Evolutionary conservation across 345 rosid species (phyloP).

Genomic region (Syzygium aromaticum): DNA sequence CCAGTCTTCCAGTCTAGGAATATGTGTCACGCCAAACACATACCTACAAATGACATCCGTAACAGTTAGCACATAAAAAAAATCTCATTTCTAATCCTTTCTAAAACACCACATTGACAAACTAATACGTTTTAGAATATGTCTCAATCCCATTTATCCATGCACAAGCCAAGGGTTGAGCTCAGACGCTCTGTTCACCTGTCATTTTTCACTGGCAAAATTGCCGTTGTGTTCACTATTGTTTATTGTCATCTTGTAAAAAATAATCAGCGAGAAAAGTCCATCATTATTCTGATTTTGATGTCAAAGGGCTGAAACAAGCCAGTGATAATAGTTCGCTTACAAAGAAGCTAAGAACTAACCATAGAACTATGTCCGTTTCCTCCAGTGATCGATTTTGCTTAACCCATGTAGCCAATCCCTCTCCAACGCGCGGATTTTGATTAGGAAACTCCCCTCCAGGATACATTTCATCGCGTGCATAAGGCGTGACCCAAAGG

Average conservation of each 20-base stretch:
- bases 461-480: conserved; percentile 52
- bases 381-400: conserved; percentile 60
- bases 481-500: conserved; percentile 64
- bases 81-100: not conserved
- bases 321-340: not conserved
- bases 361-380: conserved; percentile 63
- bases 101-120: not conserved
- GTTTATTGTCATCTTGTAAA: not conserved
- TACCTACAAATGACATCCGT: conserved; percentile 29
- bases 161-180: not conserved
- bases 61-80: not conserved
- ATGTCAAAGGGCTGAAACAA: not conserved
- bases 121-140: not conserved
- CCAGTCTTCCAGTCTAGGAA: conserved; percentile 77
- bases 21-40: conserved; percentile 59
- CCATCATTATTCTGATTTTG: not conserved
- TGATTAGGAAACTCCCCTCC: conserved; percentile 81
- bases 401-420: conserved; percentile 70
- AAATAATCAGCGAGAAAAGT: not conserved
- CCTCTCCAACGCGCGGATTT: conserved; percentile 69
- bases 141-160: not conserved
- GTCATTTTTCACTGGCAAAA: not conserved
- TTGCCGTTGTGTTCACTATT: not conserved
- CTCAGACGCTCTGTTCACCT: not conserved
- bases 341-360: conserved; percentile 6